Evolutionary conservation across 2,329 filamentous ascomycete genomes (phyloP), one percentile per base, ranked within the genome.

Genomic region (Thelonectria discophora): DNA sequence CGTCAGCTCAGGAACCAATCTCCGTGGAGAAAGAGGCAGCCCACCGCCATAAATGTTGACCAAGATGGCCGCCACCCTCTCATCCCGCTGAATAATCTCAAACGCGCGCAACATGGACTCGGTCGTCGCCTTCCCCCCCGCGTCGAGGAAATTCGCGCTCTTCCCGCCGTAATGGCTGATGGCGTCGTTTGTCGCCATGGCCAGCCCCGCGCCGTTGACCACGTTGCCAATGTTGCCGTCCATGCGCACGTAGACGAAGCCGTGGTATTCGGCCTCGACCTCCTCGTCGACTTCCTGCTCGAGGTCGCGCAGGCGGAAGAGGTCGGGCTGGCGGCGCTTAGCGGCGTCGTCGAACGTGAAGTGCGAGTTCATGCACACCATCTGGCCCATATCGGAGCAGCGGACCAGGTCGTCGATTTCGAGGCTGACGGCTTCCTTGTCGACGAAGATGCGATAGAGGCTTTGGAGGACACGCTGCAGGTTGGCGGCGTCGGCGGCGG

Each of bases 101-200:
- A 97, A 95, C 1, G 88, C 89, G 58, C 87, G 86, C 72, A 90
- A 88, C 67, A 97, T 92, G 0, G 93, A 97, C 65, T 90, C 87
- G 30, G 86, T 86, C 0, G 93, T 97, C 0, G 93, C 93, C 75
- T 96, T 95, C 37, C 93, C 93, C 27, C 94, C 93, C 0, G 92
- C 96, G 74, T 97, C 93, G 56, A 97, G 83, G 75, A 97, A 97
- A 71, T 97, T 97, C 11, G 92, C 87, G 21, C 89, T 89, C 34
- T 81, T 77, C 2, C 91, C 91, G 9, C 89, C 89, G 56, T 87
- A 85, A 12, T 87, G 79, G 2, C 85, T 82, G 2, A 97, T 85
- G 0, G 91, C 90, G 74, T 97, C 93, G 62, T 94, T 88, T 0
- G 93, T 97, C 74, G 95, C 95, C 91, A 97, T 95, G 0, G 93